Conservation (phyloP, 257 asterid species). For the Gentiana macrophylla region DNA sequence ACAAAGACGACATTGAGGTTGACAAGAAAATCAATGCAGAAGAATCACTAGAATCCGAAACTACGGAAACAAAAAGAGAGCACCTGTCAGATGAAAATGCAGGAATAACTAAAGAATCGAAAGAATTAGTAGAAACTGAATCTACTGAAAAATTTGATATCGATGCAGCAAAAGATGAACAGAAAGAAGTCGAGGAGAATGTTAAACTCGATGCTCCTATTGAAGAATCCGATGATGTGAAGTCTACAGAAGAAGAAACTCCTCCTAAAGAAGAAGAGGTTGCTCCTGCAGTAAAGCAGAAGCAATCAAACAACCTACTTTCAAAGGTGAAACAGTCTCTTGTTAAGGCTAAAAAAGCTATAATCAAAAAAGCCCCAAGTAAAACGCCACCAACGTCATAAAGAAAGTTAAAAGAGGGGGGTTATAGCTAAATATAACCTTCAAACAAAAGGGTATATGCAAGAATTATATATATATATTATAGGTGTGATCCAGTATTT, state of each 20-base stretch:
- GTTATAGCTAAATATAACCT: conserved; percentile 23
- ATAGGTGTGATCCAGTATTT: conserved; percentile 27
- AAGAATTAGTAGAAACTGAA: conserved; percentile 6
- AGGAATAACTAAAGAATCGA: not conserved
- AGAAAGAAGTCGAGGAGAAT: conserved; percentile 19
- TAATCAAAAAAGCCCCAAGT: conserved; percentile 62
- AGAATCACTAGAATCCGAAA: conserved; percentile 16
- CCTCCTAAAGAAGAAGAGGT: conserved; percentile 25
- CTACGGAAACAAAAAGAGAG: not conserved
- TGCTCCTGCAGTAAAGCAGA: conserved; percentile 36
- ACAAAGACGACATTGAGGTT: conserved; percentile 18
- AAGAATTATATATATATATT: conserved; percentile 4
- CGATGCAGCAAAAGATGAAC: conserved; percentile 4
- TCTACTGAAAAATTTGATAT: conserved; percentile 18
- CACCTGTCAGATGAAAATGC: too few relatives aligned
- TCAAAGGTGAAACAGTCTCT: conserved; percentile 81
- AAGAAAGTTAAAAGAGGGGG: conserved; percentile 26
- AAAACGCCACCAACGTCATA: conserved; percentile 37
- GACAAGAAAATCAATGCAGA: conserved; percentile 22
- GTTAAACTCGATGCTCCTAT: conserved; percentile 14
- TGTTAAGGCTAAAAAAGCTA: conserved; percentile 87
- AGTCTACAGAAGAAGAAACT: conserved; percentile 15
- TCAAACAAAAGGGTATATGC: conserved; percentile 3
- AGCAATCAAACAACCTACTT: conserved; percentile 48
- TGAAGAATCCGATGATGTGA: conserved; percentile 21